These are phyloP conservation scores for Beauveria caledonica DNA, from an alignment of 2,329 filamentous ascomycete genomes.

Conservation along the genomic window DNA sequence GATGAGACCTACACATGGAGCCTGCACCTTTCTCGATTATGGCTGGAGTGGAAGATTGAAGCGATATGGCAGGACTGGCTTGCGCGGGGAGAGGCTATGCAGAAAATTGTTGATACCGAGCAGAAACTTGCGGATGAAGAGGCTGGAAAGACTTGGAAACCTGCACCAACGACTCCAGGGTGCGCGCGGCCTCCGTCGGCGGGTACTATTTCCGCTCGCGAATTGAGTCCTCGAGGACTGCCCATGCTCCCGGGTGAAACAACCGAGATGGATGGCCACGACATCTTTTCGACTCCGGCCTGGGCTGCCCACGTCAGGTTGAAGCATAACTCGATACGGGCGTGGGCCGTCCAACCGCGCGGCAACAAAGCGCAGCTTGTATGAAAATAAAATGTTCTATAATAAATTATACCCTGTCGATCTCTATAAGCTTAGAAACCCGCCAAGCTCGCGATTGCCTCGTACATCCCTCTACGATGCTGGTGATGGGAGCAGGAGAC, in stretches of 20 bases:
- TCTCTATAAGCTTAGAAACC: no score
- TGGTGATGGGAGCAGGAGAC: no score
- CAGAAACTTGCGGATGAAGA: slow-evolving; percentile 21
- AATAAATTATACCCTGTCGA: not conserved
- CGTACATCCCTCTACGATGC: no score
- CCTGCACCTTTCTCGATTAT: slow-evolving; percentile 23
- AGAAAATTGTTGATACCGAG: slow-evolving; percentile 33
- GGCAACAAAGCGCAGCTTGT: not conserved
- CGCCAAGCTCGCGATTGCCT: no score
- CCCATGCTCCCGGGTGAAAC: not conserved
- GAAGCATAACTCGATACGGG: not conserved
- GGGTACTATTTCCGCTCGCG: not conserved
- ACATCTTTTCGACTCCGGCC: not conserved
- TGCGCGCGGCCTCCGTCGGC: not conserved
- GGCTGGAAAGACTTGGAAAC: not conserved
- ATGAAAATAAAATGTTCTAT: not conserved
- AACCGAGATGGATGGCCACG: not conserved
- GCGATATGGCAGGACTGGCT: slow-evolving; percentile 29
- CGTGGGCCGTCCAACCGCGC: not conserved
- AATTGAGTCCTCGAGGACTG: not conserved
- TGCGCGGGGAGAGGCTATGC: slow-evolving; percentile 33
- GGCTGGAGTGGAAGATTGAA: slow-evolving; percentile 25
- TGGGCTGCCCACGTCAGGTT: not conserved
- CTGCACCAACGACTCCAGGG: not conserved
- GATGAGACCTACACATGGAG: slow-evolving; percentile 23